Conservation (phyloP, 1,284 basidiomycete genomes). For the Fomitopsis palustris region DNA sequence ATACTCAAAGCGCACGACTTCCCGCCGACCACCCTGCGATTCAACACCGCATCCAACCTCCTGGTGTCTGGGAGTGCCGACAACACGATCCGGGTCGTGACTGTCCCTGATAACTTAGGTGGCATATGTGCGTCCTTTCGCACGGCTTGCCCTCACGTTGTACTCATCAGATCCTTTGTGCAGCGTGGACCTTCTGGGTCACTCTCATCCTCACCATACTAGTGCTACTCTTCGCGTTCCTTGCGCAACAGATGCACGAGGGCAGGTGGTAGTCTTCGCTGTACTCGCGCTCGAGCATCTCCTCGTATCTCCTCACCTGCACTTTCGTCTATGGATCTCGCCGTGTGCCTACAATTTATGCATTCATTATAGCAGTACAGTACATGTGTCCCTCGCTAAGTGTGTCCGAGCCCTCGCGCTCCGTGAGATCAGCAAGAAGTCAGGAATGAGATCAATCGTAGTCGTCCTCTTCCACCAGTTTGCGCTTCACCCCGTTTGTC, state of each 20-base stretch:
- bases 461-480: constrained; percentile 81
- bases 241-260: constrained; percentile 27
- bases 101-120: constrained; percentile 58
- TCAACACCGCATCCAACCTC: constrained; percentile 80
- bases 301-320: neutral
- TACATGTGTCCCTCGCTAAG: constrained; percentile 2
- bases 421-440: neutral
- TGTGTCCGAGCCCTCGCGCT: neutral
- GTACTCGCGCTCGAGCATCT: neutral
- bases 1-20: constrained; percentile 96
- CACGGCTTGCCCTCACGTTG: neutral
- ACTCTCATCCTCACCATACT: constrained; percentile 33
- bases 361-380: constrained; percentile 6
- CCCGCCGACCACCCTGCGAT: constrained; percentile 85
- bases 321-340: constrained; percentile 3
- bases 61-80: constrained; percentile 93
- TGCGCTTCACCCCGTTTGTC: constrained; percentile 68
- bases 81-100: constrained; percentile 81
- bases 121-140: constrained; percentile 50
- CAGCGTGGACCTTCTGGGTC: constrained; percentile 33
- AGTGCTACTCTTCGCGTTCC: constrained; percentile 31
- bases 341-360: neutral
- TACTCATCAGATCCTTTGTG: constrained; percentile 2
- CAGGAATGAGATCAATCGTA: constrained; percentile 52
- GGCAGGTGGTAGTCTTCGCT: neutral